These are phyloP conservation scores for Sutorius eximius DNA, from an alignment of 1,284 basidiomycete species.

Conservation along the genomic window DNA sequence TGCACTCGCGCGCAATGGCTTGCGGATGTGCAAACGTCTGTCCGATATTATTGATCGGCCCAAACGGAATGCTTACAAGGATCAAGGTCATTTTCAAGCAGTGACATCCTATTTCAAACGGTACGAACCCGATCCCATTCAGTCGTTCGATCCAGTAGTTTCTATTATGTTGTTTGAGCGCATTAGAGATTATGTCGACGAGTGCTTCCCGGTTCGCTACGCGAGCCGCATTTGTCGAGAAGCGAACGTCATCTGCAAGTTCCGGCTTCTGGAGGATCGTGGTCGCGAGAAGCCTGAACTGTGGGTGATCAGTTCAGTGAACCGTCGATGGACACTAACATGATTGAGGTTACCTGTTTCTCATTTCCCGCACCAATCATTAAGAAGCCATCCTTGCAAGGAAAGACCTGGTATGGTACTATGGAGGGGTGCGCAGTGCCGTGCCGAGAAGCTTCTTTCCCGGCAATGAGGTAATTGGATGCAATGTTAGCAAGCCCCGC, in stretches of 20 bases:
- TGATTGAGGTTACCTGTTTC: constrained; percentile 58
- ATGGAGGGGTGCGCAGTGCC: constrained; percentile 92
- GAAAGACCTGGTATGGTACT: constrained; percentile 91
- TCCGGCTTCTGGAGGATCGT: constrained; percentile 60
- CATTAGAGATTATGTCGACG: constrained; percentile 68
- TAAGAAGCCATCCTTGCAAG: constrained; percentile 84
- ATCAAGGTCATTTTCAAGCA: constrained; percentile 8
- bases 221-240: constrained; percentile 71
- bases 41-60: constrained; percentile 89
- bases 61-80: constrained; percentile 74
- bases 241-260: constrained; percentile 60
- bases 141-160: constrained; percentile 76
- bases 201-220: constrained; percentile 78
- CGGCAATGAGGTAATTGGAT: constrained; percentile 89
- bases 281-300: constrained; percentile 71
- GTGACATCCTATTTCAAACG: constrained; percentile 5
- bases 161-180: constrained; percentile 57
- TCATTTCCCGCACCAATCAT: constrained; percentile 96
- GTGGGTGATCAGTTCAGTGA: constrained; percentile 13
- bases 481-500: constrained; percentile 93
- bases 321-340: background rate
- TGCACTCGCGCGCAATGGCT: constrained; percentile 62
- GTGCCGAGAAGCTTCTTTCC: constrained; percentile 82
- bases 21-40: constrained; percentile 94
- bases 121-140: constrained; percentile 69